These are phyloP conservation scores for Russula sp. DNA, from an alignment of 768 basidiomycete genomes.

Conservation along the genomic window DNA sequence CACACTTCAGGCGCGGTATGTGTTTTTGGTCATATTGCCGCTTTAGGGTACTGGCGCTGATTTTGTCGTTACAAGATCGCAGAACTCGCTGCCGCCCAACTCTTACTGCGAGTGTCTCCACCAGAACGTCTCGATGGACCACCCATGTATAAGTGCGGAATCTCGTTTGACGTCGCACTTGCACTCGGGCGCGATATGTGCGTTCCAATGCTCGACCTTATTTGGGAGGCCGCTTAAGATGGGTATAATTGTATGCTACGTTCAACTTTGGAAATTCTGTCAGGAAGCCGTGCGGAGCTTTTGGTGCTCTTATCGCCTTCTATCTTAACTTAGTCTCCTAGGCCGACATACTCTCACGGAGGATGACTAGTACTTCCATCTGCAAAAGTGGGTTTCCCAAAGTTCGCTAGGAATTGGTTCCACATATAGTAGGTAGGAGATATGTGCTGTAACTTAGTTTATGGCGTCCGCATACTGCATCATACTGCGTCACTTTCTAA, in stretches of 20 bases:
- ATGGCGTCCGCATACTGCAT: no score
- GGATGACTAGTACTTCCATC: background rate
- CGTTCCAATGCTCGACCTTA: slow-evolving; percentile 54
- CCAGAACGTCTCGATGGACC: slow-evolving; percentile 62
- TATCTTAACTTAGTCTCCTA: background rate
- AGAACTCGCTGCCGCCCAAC: slow-evolving; percentile 57
- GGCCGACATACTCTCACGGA: background rate
- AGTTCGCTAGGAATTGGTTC: background rate
- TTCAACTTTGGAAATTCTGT: background rate
- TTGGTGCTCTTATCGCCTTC: background rate
- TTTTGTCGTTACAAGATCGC: slow-evolving; percentile 43
- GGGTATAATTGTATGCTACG: background rate
- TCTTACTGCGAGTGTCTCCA: slow-evolving; percentile 59
- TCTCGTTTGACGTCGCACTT: slow-evolving; percentile 53
- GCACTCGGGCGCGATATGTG: slow-evolving; percentile 53
- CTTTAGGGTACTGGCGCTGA: background rate
- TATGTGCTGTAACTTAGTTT: no score
- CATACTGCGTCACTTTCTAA: no score
- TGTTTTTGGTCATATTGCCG: slow-evolving; percentile 6
- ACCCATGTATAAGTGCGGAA: slow-evolving; percentile 66
- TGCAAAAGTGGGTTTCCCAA: background rate
- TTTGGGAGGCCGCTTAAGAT: slow-evolving; percentile 49
- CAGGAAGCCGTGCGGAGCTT: background rate
- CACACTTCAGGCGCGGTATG: slow-evolving; percentile 55
- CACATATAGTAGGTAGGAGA: background rate